Conservation (phyloP, 305 asterid species). For the Andrographis paniculata region DNA sequence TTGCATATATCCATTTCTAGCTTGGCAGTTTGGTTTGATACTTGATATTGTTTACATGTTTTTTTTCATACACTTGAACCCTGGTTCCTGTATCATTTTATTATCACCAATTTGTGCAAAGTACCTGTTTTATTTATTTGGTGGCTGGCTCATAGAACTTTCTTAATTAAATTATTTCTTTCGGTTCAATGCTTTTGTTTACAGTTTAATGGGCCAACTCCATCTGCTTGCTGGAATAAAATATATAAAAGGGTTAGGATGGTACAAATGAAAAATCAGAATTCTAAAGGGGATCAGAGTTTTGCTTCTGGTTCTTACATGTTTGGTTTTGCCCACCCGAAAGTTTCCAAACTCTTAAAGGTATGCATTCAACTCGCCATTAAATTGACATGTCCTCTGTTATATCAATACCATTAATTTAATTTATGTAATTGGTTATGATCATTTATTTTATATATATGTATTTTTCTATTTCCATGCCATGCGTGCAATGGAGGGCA, state of each 20-base stretch:
- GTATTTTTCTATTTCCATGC: slow-evolving; percentile 2
- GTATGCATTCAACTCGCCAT: too few species aligned
- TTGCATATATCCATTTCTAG: not conserved
- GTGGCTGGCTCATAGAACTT: slow-evolving; percentile 9
- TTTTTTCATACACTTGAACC: slow-evolving; percentile 5
- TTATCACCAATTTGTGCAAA: not conserved
- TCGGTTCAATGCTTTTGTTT: slow-evolving; percentile 21
- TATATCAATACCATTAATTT: too few species aligned
- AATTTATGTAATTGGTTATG: too few species aligned
- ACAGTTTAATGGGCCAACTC: slow-evolving; percentile 80
- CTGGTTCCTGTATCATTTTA: slow-evolving; percentile 7
- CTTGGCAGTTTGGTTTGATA: slow-evolving; percentile 2
- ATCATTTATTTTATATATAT: too few species aligned
- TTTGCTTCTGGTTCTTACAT: slow-evolving; percentile 67
- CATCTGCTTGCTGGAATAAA: slow-evolving; percentile 86
- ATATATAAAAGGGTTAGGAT: slow-evolving; percentile 60
- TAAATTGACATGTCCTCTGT: too few species aligned
- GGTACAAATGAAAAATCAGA: slow-evolving; percentile 39
- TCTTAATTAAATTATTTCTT: slow-evolving; percentile 9
- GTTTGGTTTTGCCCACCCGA: slow-evolving; percentile 85
- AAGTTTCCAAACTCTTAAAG: slow-evolving; percentile 68
- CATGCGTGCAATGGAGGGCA: slow-evolving; percentile 8
- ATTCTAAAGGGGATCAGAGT: slow-evolving; percentile 39
- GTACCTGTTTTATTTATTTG: slow-evolving; percentile 4
- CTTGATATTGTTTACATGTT: not conserved